Evolutionary conservation across 768 basidiomycete genomes (phyloP).

Genomic region (Collybia sordida): DNA sequence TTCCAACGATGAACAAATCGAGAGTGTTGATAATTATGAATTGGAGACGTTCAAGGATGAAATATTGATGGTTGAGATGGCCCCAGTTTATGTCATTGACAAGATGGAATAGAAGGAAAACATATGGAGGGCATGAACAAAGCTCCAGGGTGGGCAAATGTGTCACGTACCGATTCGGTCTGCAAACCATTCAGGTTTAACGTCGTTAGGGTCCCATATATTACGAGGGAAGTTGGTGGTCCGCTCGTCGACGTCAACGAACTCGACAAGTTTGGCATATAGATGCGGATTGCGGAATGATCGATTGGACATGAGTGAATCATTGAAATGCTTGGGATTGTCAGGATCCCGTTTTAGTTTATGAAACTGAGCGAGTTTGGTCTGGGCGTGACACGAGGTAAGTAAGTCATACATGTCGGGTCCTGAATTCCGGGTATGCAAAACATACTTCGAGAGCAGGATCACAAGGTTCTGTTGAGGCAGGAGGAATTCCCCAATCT

Average conservation of each 20-base stretch:
- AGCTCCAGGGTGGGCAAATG: slow-evolving; percentile 1
- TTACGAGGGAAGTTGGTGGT: slow-evolving; percentile 75
- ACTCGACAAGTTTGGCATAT: slow-evolving; percentile 94
- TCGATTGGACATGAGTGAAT: slow-evolving; percentile 88
- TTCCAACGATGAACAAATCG: slow-evolving; percentile 7
- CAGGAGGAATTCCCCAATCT: slow-evolving; percentile 79
- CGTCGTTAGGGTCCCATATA: slow-evolving; percentile 72
- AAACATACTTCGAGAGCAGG: slow-evolving; percentile 57
- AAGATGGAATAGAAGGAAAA: not conserved
- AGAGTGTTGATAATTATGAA: slow-evolving; percentile 5
- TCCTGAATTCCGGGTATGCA: not conserved
- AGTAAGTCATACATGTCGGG: not conserved
- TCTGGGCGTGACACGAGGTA: slow-evolving; percentile 37
- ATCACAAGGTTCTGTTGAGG: slow-evolving; percentile 54
- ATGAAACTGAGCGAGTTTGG: slow-evolving; percentile 80
- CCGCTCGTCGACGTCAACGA: slow-evolving; percentile 87
- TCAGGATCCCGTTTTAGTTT: slow-evolving; percentile 60
- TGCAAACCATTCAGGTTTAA: slow-evolving; percentile 72
- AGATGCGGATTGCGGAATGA: slow-evolving; percentile 96
- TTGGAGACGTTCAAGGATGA: slow-evolving; percentile 12
- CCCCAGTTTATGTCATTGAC: not conserved
- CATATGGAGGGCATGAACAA: slow-evolving; percentile 24
- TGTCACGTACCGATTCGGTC: slow-evolving; percentile 69
- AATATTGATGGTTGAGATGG: not conserved
- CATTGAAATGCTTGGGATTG: slow-evolving; percentile 89